Conservation (phyloP, 768 basidiomycete genomes). For the Tremella fuciformis region DNA sequence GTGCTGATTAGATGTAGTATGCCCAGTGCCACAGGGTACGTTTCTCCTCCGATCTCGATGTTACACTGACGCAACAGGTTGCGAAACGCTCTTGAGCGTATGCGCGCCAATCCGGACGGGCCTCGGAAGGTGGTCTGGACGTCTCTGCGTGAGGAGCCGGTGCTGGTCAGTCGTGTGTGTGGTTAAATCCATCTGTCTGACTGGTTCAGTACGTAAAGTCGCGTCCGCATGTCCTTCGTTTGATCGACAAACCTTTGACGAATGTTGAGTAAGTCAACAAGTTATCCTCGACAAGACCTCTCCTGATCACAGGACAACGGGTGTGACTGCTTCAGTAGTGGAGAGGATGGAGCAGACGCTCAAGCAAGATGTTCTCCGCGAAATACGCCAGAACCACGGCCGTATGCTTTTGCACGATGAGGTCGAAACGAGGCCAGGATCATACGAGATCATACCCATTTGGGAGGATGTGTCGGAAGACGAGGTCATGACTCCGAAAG, state of each 20-base stretch:
- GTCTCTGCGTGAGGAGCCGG: constrained; percentile 94
- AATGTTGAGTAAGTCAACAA: constrained; percentile 76
- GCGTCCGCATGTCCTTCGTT: constrained; percentile 81
- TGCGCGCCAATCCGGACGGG: constrained; percentile 78
- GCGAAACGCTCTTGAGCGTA: constrained; percentile 70
- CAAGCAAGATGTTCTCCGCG: constrained; percentile 80
- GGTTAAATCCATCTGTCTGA: constrained; percentile 19
- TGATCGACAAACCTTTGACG: constrained; percentile 80
- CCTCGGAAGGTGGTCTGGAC: constrained; percentile 82
- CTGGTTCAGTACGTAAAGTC: constrained; percentile 37
- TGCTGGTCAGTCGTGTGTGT: constrained; percentile 56
- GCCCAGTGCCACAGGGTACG: constrained; percentile 85
- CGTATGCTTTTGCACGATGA: constrained; percentile 91
- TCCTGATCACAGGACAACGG: constrained; percentile 67
- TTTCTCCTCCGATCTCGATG: constrained; percentile 2
- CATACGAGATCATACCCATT: constrained; percentile 84
- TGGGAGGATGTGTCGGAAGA: constrained; percentile 75
- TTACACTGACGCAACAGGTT: constrained; percentile 57
- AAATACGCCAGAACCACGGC: constrained; percentile 67
- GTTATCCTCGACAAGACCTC: not conserved
- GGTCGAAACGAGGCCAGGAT: constrained; percentile 85
- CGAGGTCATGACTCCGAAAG: constrained; percentile 51
- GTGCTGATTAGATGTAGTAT: constrained; percentile 62
- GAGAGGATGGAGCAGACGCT: constrained; percentile 86
- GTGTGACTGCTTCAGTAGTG: constrained; percentile 82